phyloP scores from a whole-genome alignment of 768 basidiomycete species.

The Pleurotus eryngii region DNA sequence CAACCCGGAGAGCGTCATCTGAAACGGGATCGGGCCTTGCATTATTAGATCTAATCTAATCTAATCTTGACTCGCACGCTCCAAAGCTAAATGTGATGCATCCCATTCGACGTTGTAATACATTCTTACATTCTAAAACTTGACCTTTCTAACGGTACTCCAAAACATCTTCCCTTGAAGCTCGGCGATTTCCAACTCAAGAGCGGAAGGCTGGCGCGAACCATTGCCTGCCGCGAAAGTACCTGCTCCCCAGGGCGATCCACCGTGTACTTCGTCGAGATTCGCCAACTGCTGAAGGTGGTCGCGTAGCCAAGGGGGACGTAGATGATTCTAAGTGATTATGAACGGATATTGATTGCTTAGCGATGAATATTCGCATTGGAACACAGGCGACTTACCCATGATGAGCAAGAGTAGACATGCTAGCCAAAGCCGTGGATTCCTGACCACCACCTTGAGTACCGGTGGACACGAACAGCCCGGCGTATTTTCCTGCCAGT shows the following conservation, averaged over 20 bases:
- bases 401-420: slow-evolving; percentile 68
- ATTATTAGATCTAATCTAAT: too few species aligned
- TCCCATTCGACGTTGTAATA: too few species aligned
- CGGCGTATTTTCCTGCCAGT: slow-evolving; percentile 72
- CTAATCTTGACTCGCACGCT: too few species aligned
- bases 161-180: slow-evolving; percentile 56
- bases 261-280: slow-evolving; percentile 52
- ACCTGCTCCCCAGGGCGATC: slow-evolving; percentile 77
- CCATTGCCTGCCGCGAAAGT: slow-evolving; percentile 50
- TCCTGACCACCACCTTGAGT: slow-evolving; percentile 84
- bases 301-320: slow-evolving; percentile 72
- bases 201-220: slow-evolving; percentile 40
- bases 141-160: slow-evolving; percentile 38
- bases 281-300: slow-evolving; percentile 38
- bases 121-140: slow-evolving; percentile 8
- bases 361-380: neutral
- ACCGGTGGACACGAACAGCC: slow-evolving; percentile 71
- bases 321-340: slow-evolving; percentile 42
- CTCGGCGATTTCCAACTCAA: slow-evolving; percentile 50
- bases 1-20: too few species aligned
- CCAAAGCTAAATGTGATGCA: too few species aligned
- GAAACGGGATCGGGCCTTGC: too few species aligned
- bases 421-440: slow-evolving; percentile 43
- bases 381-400: slow-evolving; percentile 19
- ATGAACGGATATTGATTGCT: neutral